Evolutionary conservation across 2,329 filamentous ascomycete species (phyloP).

Genomic region (Cladosporium sp.): DNA sequence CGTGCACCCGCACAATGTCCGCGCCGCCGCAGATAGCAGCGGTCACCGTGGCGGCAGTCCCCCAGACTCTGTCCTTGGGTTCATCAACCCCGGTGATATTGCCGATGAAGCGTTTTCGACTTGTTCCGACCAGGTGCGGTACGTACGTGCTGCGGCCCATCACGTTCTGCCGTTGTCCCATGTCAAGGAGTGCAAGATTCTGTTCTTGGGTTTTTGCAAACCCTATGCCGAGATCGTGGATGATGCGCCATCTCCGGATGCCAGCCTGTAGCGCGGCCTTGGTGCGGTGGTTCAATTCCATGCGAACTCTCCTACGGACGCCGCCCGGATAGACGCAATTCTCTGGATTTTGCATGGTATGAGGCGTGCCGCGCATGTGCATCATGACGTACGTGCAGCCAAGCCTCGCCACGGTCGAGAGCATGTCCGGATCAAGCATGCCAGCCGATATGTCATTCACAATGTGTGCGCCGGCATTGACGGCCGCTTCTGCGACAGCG

Average conservation of each 20-base stretch:
- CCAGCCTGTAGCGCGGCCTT: constrained; percentile 72
- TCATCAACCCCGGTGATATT: constrained; percentile 70
- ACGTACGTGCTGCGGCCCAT: no score
- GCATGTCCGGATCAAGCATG: constrained; percentile 72
- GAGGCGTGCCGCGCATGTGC: constrained; percentile 89
- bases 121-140: constrained; percentile 89
- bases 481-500: constrained; percentile 70
- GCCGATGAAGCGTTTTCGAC: constrained; percentile 86
- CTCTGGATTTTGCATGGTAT: constrained; percentile 68
- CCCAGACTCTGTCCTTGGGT: constrained; percentile 69
- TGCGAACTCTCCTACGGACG: constrained; percentile 60
- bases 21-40: constrained; percentile 83
- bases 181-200: constrained; percentile 72
- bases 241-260: constrained; percentile 86
- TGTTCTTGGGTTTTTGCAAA: constrained; percentile 83
- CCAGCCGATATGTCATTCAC: constrained; percentile 94
- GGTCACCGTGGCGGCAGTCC: constrained; percentile 83
- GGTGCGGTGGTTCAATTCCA: constrained; percentile 68
- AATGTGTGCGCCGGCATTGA: constrained; percentile 78
- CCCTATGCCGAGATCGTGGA: constrained; percentile 89
- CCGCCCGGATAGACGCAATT: constrained; percentile 59
- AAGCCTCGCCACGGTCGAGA: constrained; percentile 70
- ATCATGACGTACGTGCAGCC: constrained; percentile 79
- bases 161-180: no score
- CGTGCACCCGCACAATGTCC: constrained; percentile 89